Base-by-base conservation (phyloP, 2,329 filamentous ascomycete genomes). In the Coccinonectria pachysandricola region DNA sequence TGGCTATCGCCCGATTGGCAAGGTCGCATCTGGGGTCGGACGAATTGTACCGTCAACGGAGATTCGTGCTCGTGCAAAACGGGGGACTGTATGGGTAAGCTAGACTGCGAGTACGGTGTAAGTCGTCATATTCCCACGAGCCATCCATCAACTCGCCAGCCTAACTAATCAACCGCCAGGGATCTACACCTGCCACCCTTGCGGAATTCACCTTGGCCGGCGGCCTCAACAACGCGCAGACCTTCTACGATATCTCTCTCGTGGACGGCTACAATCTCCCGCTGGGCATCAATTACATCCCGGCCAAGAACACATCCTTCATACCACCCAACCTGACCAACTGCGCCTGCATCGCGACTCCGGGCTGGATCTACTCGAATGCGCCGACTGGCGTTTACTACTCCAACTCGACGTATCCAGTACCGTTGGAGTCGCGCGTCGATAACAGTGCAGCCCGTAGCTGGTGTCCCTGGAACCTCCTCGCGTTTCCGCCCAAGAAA, bases 261-360 rank as follows among this genome's bases (percentile, higher is more conserved):
- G 83, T 91, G 12, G 83, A 91, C 48, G 83, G 83, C 24, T 88
- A 88, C 65, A 88, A 88, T 48, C 56, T 88, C 2, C 79, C 80
- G 2, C 49, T 87, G 35, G 77, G 71, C 15, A 71, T 74, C 46
- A 62, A 65, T 28, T 70, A 75, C 40, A 61, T 72, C 14, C 68
- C 71, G 3, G 68, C 75, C 12, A 64, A 68, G 28, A 76, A 81
- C 41, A 65, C 68, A 6, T 65, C 62, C 2, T 66, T 79, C 28
- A 76, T 87, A 32, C 79, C 81, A 8, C 78, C 79, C 7, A 86
- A 85, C 43, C 64, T 84, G 12, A 81, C 77, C 26, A 87, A 86
- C 48, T 72, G 75, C 3, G 75, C 78, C 10, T 88, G 83, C 52
- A 79, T 87, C 35, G 83, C 73, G 24, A 83, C 79, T 5, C 48